A percentile compares a stretch with the other conserved stretches of the same genome.
These are phyloP conservation scores for Leishmania turanica DNA, from an alignment of 208 protist genomes.

Conservation along the genomic window DNA sequence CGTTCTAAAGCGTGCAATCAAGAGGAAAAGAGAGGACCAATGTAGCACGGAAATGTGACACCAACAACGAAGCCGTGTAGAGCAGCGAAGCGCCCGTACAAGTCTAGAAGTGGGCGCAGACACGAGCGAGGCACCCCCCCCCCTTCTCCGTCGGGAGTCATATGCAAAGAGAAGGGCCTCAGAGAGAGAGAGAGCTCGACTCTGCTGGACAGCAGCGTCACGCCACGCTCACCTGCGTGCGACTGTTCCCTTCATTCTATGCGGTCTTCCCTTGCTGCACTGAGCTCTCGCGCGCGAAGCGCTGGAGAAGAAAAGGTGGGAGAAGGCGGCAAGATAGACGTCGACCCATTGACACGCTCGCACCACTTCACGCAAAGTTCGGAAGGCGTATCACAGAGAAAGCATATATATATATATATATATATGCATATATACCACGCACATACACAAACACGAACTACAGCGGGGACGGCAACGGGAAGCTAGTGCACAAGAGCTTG, in stretches of 20 bases:
- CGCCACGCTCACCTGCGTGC: not conserved
- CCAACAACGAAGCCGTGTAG: not conserved
- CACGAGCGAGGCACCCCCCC: not conserved
- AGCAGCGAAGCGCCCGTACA: not conserved
- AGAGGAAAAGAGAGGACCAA: slow-evolving; percentile 9
- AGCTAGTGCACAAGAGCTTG: not conserved
- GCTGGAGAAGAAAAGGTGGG: not conserved
- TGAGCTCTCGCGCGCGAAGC: not conserved
- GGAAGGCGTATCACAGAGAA: too few relatives aligned
- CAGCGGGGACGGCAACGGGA: too few relatives aligned
- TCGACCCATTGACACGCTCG: not conserved
- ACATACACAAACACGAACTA: not conserved
- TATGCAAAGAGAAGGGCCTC: not conserved
- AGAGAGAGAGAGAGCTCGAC: not conserved
- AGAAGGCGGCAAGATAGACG: not conserved
- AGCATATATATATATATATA: too few relatives aligned
- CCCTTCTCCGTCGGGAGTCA: not conserved
- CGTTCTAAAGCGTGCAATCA: not conserved
- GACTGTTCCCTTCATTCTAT: not conserved
- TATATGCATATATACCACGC: too few relatives aligned
- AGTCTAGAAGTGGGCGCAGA: not conserved
- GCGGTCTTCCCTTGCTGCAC: not conserved
- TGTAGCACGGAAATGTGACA: not conserved
- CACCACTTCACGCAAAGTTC: not conserved
- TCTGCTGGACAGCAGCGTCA: not conserved